Evolutionary conservation across 164 flowering plant species (phyloP).

Genomic region (Malania oleifera): DNA sequence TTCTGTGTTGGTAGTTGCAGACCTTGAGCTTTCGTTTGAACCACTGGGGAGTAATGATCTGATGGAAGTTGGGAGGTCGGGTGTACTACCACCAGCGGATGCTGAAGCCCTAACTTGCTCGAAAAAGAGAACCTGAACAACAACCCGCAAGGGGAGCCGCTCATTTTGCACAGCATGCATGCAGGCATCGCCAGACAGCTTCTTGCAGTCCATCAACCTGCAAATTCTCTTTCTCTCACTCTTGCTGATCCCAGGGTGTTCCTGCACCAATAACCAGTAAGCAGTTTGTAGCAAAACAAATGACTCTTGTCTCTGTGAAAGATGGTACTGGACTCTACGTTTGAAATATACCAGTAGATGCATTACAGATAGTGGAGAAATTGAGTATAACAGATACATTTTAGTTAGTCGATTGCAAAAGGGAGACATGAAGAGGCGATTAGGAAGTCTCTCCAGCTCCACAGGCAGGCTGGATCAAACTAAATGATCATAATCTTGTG

Average conservation of each 20-base stretch:
- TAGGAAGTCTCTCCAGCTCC: too few species aligned
- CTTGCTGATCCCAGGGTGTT: conserved; percentile 64
- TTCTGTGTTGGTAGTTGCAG: conserved; percentile 65
- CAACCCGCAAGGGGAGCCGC: conserved; percentile 71
- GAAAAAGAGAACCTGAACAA: conserved; percentile 76
- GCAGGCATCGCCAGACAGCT: conserved; percentile 64
- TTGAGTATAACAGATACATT: background rate
- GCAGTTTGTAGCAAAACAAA: too few species aligned
- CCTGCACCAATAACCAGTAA: conserved; percentile 26
- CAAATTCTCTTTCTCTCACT: conserved; percentile 73
- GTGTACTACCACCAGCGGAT: conserved; percentile 38
- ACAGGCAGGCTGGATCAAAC: too few species aligned
- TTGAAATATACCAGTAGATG: background rate
- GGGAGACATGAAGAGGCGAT: too few species aligned
- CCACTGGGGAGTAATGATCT: conserved; percentile 39
- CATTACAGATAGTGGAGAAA: background rate
- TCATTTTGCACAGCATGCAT: conserved; percentile 77
- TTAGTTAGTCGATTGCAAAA: too few species aligned
- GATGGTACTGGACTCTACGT: background rate
- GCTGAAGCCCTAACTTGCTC: conserved; percentile 52
- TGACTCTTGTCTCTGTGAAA: background rate
- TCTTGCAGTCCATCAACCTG: conserved; percentile 71
- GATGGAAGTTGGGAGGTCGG: conserved; percentile 34
- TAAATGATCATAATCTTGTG: too few species aligned
- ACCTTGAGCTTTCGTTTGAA: conserved; percentile 67